Evolutionary conservation across 805 yeast species (phyloP).

Genomic region (Yueomyces sinensis): DNA sequence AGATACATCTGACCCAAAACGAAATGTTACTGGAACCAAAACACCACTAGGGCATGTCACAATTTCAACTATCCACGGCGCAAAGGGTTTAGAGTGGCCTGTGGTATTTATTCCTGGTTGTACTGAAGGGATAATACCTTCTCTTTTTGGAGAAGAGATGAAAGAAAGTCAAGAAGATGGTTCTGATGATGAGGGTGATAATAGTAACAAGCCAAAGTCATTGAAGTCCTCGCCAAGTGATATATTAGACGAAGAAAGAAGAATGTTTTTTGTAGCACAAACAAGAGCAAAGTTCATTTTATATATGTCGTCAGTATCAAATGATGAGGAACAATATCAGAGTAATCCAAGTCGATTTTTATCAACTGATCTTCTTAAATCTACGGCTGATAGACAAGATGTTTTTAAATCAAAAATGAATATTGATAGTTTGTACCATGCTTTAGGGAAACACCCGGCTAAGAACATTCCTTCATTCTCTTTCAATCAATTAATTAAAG

Average conservation of each 20-base stretch:
- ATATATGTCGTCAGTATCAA: conserved; percentile 26
- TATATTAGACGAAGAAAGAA: conserved; percentile 56
- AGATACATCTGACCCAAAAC: conserved; percentile 11
- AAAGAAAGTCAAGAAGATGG: conserved; percentile 6
- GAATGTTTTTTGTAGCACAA: conserved; percentile 78
- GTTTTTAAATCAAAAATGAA: conserved; percentile 10
- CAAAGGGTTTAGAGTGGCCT: conserved; percentile 95
- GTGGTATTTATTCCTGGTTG: conserved; percentile 73
- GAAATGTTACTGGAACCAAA: background rate
- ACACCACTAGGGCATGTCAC: conserved; percentile 29
- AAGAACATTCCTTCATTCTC: conserved; percentile 8
- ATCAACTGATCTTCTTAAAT: conserved; percentile 14
- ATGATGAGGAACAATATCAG: conserved; percentile 10
- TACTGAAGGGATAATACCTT: conserved; percentile 54
- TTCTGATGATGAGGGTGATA: conserved; percentile 6
- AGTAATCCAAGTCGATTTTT: conserved; percentile 22
- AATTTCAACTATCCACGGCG: conserved; percentile 78
- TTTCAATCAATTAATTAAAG: conserved; percentile 12
- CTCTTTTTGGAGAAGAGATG: conserved; percentile 26
- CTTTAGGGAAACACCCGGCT: conserved; percentile 6
- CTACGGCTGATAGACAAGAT: conserved; percentile 17
- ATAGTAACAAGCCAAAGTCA: conserved; percentile 2
- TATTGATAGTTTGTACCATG: conserved; percentile 12
- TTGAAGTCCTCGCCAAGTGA: conserved; percentile 6
- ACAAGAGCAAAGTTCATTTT: conserved; percentile 64